Evolutionary conservation across 495 filamentous ascomycete species (phyloP).

Genomic region (Neurospora sp.): DNA sequence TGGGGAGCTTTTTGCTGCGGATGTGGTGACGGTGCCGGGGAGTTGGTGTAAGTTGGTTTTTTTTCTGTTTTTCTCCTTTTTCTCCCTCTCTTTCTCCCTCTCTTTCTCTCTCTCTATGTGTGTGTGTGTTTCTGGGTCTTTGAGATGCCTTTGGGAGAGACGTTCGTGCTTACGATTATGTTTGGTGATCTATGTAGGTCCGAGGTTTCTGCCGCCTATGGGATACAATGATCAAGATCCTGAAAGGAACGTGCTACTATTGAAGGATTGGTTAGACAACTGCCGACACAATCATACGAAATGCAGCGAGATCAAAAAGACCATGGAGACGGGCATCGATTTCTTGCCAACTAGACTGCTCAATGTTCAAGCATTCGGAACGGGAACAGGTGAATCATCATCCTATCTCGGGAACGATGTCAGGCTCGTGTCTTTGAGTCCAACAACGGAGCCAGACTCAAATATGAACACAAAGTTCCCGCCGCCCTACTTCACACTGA

Average conservation of each 20-base stretch:
- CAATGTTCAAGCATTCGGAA: not conserved
- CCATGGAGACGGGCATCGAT: not conserved
- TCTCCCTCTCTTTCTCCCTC: not conserved
- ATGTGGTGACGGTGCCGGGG: not conserved
- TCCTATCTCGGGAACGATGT: not conserved
- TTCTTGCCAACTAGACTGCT: not conserved
- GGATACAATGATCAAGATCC: not conserved
- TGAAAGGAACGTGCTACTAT: accelerated
- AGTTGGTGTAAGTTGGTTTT: not conserved
- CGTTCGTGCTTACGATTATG: not conserved
- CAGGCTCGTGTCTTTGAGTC: not conserved
- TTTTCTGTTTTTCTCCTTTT: too few relatives aligned
- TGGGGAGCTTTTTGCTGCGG: accelerated
- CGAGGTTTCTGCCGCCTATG: accelerated
- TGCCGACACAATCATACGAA: not conserved
- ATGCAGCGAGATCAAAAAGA: not conserved
- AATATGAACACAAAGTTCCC: not conserved
- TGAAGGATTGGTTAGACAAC: not conserved
- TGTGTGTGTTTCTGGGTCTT: not conserved
- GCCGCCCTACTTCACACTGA: not conserved
- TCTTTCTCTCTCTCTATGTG: not conserved
- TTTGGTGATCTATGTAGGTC: not conserved
- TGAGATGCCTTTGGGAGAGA: not conserved
- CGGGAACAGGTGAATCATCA: not conserved
- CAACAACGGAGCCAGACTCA: not conserved